phyloP scores from a whole-genome alignment of 2,329 filamentous ascomycete species.

The Calonectria pauciramosa region DNA sequence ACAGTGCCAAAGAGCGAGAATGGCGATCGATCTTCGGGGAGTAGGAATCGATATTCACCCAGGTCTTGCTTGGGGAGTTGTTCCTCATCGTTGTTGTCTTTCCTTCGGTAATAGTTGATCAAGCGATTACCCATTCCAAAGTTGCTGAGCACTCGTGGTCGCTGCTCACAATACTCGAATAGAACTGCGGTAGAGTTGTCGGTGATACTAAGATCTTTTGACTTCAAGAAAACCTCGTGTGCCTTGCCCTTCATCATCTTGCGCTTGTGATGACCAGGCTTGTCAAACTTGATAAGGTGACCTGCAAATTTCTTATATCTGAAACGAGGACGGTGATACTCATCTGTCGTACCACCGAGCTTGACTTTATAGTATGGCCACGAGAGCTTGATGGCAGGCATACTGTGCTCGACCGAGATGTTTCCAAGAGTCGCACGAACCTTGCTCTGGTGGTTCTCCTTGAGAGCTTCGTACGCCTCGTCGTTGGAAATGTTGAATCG shows the following conservation, averaged over 20 bases:
- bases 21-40: slow-evolving; percentile 95
- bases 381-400: slow-evolving; percentile 90
- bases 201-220: slow-evolving; percentile 85
- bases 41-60: slow-evolving; percentile 88
- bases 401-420: slow-evolving; percentile 92
- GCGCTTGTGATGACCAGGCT: slow-evolving; percentile 80
- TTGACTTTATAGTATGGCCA: slow-evolving; percentile 97
- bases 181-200: slow-evolving; percentile 92
- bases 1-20: slow-evolving; percentile 97
- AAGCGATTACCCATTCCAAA: slow-evolving; percentile 97
- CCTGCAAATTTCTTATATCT: slow-evolving; percentile 78
- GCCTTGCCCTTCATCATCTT: slow-evolving; percentile 87
- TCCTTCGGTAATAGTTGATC: slow-evolving; percentile 96
- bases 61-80: slow-evolving; percentile 84
- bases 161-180: slow-evolving; percentile 96
- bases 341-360: slow-evolving; percentile 79
- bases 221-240: slow-evolving; percentile 82
- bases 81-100: slow-evolving; percentile 79
- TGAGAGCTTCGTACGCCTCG: slow-evolving; percentile 93
- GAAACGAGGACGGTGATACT: slow-evolving; percentile 87
- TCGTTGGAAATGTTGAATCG: slow-evolving; percentile 98
- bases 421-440: slow-evolving; percentile 93
- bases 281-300: slow-evolving; percentile 78
- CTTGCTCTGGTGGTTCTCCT: slow-evolving; percentile 97
- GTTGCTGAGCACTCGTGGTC: slow-evolving; percentile 91